Percentiles rank a stretch among this genome's conserved stretches.
These are phyloP conservation scores for Candida wancherniae DNA, from an alignment of 805 yeast genomes.

Conservation along the genomic window DNA sequence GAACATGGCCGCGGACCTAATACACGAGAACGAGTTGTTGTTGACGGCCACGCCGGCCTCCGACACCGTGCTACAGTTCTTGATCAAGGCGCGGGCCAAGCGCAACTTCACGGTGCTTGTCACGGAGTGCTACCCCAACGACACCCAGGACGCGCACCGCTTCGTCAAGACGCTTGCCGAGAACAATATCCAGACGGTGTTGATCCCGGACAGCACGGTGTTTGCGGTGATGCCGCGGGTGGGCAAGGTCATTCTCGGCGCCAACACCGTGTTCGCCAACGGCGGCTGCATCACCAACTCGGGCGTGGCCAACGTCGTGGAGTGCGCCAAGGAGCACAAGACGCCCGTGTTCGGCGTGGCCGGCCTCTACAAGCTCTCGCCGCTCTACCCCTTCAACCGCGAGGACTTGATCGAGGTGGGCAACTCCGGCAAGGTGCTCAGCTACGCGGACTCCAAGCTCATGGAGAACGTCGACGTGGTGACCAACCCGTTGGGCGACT, in stretches of 20 bases:
- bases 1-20: slow-evolving; percentile 84
- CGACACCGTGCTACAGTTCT: slow-evolving; percentile 79
- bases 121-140: slow-evolving; percentile 90
- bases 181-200: slow-evolving; percentile 82
- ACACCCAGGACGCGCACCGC: slow-evolving; percentile 65
- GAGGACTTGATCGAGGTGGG: slow-evolving; percentile 86
- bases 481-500: slow-evolving; percentile 85
- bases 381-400: slow-evolving; percentile 84
- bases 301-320: slow-evolving; percentile 90
- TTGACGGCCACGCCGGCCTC: slow-evolving; percentile 95
- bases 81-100: slow-evolving; percentile 80
- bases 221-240: slow-evolving; percentile 97
- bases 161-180: slow-evolving; percentile 78
- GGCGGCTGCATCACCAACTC: slow-evolving; percentile 90
- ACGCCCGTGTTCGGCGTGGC: slow-evolving; percentile 97
- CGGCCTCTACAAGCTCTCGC: slow-evolving; percentile 88
- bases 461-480: slow-evolving; percentile 70
- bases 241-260: slow-evolving; percentile 91
- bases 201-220: slow-evolving; percentile 89
- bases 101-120: slow-evolving; percentile 89
- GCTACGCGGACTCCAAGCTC: slow-evolving; percentile 64
- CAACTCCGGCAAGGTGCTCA: slow-evolving; percentile 82
- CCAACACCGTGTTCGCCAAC: slow-evolving; percentile 88
- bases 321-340: slow-evolving; percentile 89
- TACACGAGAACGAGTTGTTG: slow-evolving; percentile 84